Conservation (phyloP, 2,329 filamentous ascomycete species). For the Colletotrichum sp. region DNA sequence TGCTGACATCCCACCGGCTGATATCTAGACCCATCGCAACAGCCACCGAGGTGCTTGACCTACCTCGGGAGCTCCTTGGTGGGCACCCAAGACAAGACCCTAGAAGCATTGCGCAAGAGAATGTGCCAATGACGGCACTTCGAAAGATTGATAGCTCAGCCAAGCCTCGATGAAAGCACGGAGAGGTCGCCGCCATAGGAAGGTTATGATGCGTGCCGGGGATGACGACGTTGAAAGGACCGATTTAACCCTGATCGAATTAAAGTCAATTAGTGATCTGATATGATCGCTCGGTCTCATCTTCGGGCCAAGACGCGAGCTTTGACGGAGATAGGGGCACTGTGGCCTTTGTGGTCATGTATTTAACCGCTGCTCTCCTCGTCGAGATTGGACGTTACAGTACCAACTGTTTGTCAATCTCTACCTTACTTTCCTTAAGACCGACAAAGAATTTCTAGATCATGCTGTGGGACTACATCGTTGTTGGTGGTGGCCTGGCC, state of each 20-base stretch:
- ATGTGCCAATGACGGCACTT: not conserved
- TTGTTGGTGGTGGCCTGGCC: not conserved
- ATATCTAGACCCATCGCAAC: not conserved
- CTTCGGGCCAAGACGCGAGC: not conserved
- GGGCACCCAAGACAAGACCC: not conserved
- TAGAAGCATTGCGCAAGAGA: not conserved
- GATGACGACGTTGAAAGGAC: not conserved
- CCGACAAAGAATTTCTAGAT: not conserved
- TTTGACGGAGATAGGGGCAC: rapidly evolving
- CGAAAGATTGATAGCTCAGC: not conserved
- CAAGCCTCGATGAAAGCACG: not conserved
- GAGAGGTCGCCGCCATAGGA: not conserved
- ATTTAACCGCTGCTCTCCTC: not conserved
- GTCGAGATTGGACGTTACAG: rapidly evolving
- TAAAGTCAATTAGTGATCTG: not conserved
- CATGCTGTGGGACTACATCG: not conserved
- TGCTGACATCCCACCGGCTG: not conserved
- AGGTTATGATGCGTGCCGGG: not conserved
- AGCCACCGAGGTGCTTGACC: not conserved
- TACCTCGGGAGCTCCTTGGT: not conserved
- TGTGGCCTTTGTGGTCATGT: rapidly evolving
- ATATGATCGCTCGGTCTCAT: rapidly evolving
- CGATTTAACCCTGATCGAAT: not conserved
- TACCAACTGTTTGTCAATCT: rapidly evolving
- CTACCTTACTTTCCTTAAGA: rapidly evolving